Evolutionary conservation across 495 filamentous ascomycete species (phyloP), one percentile per base, ranked within the genome.

Genomic region (Amphirosellinia nigrospora): DNA sequence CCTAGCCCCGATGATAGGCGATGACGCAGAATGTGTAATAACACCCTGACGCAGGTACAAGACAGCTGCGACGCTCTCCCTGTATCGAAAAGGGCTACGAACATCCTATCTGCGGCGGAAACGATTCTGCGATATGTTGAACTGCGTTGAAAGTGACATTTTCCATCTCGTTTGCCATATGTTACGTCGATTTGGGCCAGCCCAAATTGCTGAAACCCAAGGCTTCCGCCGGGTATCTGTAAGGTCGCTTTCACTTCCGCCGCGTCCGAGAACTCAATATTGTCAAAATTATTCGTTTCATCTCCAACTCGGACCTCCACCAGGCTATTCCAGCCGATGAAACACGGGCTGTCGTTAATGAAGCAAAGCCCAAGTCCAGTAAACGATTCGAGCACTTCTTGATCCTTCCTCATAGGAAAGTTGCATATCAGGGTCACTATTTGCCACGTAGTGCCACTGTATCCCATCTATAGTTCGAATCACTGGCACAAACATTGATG

Each of bases 91-190:
- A 58, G 53, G 30, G 53, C 15, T 58, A 58, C 15, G 15, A 36
- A 36, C 53, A 58, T 58, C 28, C 19, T 58, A 10, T 58, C 53
- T 6, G 53, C 1, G 15, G 53, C 53, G 28, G 15, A n/a, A n/a
- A 58, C 53, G 15, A 58, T 58, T 58, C 53, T 58, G 53, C 53
- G 53, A 36, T 58, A 58, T 16, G 53, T 34, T 7, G 53, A 58
- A 16, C 21, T 58, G 53, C 53, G 53, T 36, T 36, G 53, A 16
- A 58, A 58, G 53, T 58, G 53, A 19, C 53, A 58, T n/a, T 58
- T 58, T 34, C 53, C 53, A 58, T 58, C 53, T 58, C 53, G 53
- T 58, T 58, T 58, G 28, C 53, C 53, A 34, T 34, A 58, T 58
- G 53, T 58, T 30, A 58, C 53, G 30, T 58, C 53, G 3, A 58